Evolutionary conservation across 495 filamentous ascomycete species (phyloP).

Genomic region (Xylaria bambusicola): DNA sequence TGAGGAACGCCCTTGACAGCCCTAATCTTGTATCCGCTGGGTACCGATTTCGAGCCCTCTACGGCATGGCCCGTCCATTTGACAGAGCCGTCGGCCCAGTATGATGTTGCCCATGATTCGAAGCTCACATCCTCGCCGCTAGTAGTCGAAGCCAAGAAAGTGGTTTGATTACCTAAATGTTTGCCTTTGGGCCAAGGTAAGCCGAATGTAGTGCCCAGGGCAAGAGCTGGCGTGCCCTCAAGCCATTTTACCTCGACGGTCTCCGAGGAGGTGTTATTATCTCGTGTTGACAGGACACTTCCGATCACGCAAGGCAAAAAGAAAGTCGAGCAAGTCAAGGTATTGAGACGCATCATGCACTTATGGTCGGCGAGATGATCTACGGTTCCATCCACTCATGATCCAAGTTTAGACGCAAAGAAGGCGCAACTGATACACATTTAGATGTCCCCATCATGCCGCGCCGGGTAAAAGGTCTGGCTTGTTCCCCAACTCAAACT

Average conservation of each 20-base stretch:
- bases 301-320: neutral
- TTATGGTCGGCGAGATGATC: no score
- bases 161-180: constrained; percentile 32
- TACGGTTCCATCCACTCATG: no score
- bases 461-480: no score
- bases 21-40: constrained; percentile 28
- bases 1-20: constrained; percentile 2
- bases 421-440: no score
- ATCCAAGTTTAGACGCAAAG: no score
- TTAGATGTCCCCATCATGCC: no score
- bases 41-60: constrained; percentile 24
- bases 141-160: constrained; percentile 31
- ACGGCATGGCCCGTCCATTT: constrained; percentile 53
- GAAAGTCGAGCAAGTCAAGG: neutral
- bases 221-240: constrained; percentile 35
- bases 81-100: constrained; percentile 49
- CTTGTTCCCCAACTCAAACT: no score
- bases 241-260: constrained; percentile 39
- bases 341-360: constrained; percentile 9
- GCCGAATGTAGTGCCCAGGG: constrained; percentile 43
- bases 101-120: constrained; percentile 46
- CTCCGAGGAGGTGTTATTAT: constrained; percentile 4
- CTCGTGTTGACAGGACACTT: neutral
- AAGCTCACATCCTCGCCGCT: constrained; percentile 30
- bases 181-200: constrained; percentile 47